Base-by-base conservation (phyloP, 2,329 filamentous ascomycete genomes). In the Coniella lustricola region DNA sequence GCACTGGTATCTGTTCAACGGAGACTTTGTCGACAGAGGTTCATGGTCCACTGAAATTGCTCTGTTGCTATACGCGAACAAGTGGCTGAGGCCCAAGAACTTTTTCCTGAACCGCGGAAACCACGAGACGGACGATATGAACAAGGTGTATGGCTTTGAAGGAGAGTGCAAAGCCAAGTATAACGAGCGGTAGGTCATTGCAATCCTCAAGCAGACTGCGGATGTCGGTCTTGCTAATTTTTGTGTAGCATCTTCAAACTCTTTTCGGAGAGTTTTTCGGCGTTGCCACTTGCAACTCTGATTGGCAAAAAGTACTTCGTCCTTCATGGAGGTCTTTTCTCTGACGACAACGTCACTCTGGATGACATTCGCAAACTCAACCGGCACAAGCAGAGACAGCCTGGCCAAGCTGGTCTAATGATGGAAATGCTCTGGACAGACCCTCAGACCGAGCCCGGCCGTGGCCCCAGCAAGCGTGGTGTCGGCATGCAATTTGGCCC, bases 381-480 rank as follows among this genome's bases (percentile, higher is more conserved):
- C 68, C 78, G 91, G 56, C 90, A 96, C 70, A 82, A 80, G 64
- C 93, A 97, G 69, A 79, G 88, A 53, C 91, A 97, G 62, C 91
- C 93, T 3, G 93, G 93, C 29, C 93, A 98, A 66, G 73, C 86
- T 42, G 93, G 93, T 13, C 72, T 98, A 59, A 98, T 98, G 93
- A 98, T 98, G 93, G 93, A 98, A 70, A 98, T 98, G 93, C 79
- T 98, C 40, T 98, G 93, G 93, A 97, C 93, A 1, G 93, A 98
- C 64, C 93, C 93, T 3, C 93, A 98, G 66, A 77, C 86, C 0
- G 76, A 82, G 58, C 83, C 86, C 22, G 93, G 93, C 45, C 83
- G 93, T 57, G 89, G 90, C 8, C 93, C 93, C 38, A 95, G 90
- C 74, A 98, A 98, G 76, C 82, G 93, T 64, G 93, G 93, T 57